A percentile compares a stretch with the other conserved stretches of the same genome.
Evolutionary conservation across 441 rosid genomes (phyloP).

Genomic region (Capsella rubella): DNA sequence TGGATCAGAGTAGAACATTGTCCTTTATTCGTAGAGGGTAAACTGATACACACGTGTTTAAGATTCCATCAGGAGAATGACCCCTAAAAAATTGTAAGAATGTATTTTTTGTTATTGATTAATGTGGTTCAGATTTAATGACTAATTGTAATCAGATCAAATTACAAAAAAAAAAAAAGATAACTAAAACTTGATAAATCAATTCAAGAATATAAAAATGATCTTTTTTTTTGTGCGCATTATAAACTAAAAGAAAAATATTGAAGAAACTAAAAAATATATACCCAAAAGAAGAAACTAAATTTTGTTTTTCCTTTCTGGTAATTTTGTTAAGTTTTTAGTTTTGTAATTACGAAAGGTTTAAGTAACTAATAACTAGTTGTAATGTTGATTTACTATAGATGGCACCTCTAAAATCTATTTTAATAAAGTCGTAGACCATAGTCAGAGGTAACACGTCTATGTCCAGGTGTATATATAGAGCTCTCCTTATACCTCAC

Average conservation of each 20-base stretch:
- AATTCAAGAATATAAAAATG: not conserved
- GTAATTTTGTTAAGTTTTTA: slow-evolving; percentile 12
- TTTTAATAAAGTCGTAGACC: slow-evolving; percentile 18
- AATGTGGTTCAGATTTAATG: not conserved
- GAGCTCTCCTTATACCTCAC: slow-evolving; percentile 27
- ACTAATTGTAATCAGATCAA: not conserved
- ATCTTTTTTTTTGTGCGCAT: no score
- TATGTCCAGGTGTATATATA: slow-evolving; percentile 29
- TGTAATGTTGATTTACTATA: not conserved
- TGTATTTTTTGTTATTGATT: not conserved
- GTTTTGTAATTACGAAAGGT: not conserved
- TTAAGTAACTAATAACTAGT: not conserved
- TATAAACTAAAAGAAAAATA: no score
- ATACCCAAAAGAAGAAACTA: not conserved
- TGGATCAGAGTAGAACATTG: slow-evolving; percentile 5
- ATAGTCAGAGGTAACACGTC: slow-evolving; percentile 11
- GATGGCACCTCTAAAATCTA: slow-evolving; percentile 21
- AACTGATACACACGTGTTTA: not conserved
- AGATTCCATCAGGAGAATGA: not conserved
- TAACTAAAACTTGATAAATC: not conserved
- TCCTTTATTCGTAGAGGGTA: not conserved
- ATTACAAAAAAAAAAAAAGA: not conserved
- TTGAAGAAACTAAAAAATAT: no score
- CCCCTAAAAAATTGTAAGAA: not conserved
- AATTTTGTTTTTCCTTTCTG: not conserved